Evolutionary conservation across 23 red algal species (phyloP), one percentile per base, ranked within the genome.

Genomic region (Gracilaria domingensis): DNA sequence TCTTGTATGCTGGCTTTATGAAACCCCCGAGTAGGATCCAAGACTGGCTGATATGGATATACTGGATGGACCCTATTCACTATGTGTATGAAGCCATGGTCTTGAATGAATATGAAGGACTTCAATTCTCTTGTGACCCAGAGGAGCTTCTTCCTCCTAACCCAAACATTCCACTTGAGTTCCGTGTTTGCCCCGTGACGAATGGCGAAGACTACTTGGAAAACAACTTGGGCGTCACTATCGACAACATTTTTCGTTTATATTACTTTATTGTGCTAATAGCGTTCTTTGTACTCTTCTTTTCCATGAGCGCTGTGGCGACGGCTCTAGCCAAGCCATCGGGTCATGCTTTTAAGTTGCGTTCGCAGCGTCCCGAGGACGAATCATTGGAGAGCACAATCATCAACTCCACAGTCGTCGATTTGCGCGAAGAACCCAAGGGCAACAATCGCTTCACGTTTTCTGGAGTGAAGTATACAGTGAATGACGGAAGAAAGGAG

Each of bases 11-110:
- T 35, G 96, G 96, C 7, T 98, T 91, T 54, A 84, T 98, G 84
- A 90, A 85, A 48, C 55, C 82, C 21, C 85, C 85, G 16, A 38
- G 34, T 30, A 28, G 32, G 32, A 93, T 98, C 26, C 86, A 91
- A 35, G 80, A 50, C 38, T 98, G 80, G 54, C 81, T 93, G 54
- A 79, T 90, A 23, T 98, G 96, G 96, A 60, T 98, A n/a, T 95
- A 96, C 87, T 98, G 96, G 96, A 87, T 91, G 4, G 78, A 83
- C 61, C 93, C 93, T 14, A 39, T 98, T 4, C 93, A 98, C 40
- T 98, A 96, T 69, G 91, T 73, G 36, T 95, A 83, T 36, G 90
- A 91, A 37, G 93, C 83, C 0, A 70, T 98, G 18, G 29, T 95
- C 33, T 42, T 95, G 24, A 98, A 98, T 66, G 93, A 98, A 81